Evolutionary conservation across 345 rosid genomes (phyloP), one percentile per base, ranked within the genome.

Genomic region (Stellera chamaejasme): DNA sequence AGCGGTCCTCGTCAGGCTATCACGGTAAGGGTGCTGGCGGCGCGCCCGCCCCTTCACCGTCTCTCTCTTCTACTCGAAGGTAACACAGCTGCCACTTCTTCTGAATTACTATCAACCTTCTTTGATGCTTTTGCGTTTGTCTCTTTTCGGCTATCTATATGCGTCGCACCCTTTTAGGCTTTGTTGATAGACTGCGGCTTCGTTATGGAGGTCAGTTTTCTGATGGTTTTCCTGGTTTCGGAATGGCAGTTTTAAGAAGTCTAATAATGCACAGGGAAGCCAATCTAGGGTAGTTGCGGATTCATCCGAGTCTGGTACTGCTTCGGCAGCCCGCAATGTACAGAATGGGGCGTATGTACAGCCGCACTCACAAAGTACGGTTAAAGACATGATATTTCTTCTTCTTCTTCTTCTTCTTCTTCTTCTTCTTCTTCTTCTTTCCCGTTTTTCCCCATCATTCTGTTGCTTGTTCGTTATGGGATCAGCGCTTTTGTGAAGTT

Each of bases 1-100:
- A 72, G 71, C 92, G 97, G 83, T 19, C 76, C 66, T 75, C 82
- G 61, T 68, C 94, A 55, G 84, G 80, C 59, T 71, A 67, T 43
- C 75, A 79, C 85, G 81, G 80, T 64, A 82, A 69, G 78, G 97
- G 90, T 74, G 87, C 79, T 64, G 88, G 83, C 69, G 72, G 75
- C 55, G 77, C 72, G 59, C 75, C 86, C 64, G 81, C 83, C 78
- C 89, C 93, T 77, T 72, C 94, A 56, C 67, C 85, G 65, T 65
- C 78, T 10, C 58, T 73, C 50, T 66, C 80, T 11, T 74, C 79
- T 52, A 79, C 55, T 66, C 85, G 90, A 58, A 84, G 99, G 99
- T 87, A 56, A 56, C 19, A 5, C 5, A 15, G 65, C 11, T 39
- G 32, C n/a, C n/a, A n/a, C 39, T 32, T 32, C 5, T 32, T 8